A percentile compares a stretch with the other conserved stretches of the same genome.
Conservation (phyloP, 2,329 filamentous ascomycete genomes). For the Geosmithia flava region DNA sequence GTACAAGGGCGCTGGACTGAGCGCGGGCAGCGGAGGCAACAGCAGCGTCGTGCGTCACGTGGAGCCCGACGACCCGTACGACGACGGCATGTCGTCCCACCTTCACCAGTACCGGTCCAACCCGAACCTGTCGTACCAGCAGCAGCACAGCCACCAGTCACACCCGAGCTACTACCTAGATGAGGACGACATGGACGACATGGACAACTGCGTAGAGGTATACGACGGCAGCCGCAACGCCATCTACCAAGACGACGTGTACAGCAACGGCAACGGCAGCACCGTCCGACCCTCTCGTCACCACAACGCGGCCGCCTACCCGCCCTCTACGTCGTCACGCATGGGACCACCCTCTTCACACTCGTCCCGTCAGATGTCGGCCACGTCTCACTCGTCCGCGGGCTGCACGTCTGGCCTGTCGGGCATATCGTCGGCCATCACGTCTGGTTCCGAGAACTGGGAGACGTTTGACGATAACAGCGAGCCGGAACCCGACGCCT, state of each 20-base stretch:
- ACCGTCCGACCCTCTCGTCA: slow-evolving; percentile 21
- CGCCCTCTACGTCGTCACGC: slow-evolving; percentile 22
- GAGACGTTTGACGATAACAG: slow-evolving; percentile 87
- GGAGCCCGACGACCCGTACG: slow-evolving; percentile 76
- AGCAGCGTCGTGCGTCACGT: slow-evolving; percentile 48
- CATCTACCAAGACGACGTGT: slow-evolving; percentile 14
- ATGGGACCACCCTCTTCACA: slow-evolving; percentile 25
- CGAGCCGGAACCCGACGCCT: slow-evolving; percentile 62
- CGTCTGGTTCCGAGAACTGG: slow-evolving; percentile 87
- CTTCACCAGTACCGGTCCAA: slow-evolving; percentile 20
- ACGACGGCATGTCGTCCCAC: slow-evolving; percentile 36
- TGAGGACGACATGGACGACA: background rate
- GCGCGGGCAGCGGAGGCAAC: slow-evolving; percentile 14
- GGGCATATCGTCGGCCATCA: slow-evolving; percentile 25
- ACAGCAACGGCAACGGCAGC: background rate
- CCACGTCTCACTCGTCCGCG: slow-evolving; percentile 63
- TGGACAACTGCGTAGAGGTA: background rate
- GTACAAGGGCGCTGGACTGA: slow-evolving; percentile 33
- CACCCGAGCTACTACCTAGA: slow-evolving; percentile 13
- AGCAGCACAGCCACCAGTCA: background rate
- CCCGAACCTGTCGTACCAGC: slow-evolving; percentile 23
- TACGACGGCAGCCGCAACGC: background rate
- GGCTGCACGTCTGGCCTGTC: background rate
- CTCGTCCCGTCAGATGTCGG: slow-evolving; percentile 47
- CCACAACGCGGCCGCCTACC: slow-evolving; percentile 16